Evolutionary conservation across 805 yeast genomes (phyloP), one percentile per base, ranked within the genome.

Genomic region (Sugiyamaella chiloensis): DNA sequence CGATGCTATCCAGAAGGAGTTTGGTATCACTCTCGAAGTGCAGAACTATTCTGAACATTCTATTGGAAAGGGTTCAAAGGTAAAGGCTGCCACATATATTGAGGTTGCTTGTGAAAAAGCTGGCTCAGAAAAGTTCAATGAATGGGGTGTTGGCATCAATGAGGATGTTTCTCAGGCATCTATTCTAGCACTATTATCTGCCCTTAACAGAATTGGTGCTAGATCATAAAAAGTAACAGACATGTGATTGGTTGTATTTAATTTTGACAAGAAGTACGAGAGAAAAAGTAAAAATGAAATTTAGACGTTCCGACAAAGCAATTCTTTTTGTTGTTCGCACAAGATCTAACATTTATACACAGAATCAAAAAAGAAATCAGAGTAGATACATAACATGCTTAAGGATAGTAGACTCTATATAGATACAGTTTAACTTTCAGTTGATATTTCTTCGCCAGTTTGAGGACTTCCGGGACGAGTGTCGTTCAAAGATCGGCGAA

Each of bases 121-220:
- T 46, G 66, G 69, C 40, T 72, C 72, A 53, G 60, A 69, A 60
- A 42, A 60, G 47, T 57, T 67, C 41, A 51, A 60, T 53, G 68
- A 71, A 42, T 90, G 96, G 96, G 97, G 97, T 69, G 90, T 90
- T 50, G 97, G 96, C 61, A 80, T 88, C 52, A 83, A 87, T 63
- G 91, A 83, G 67, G 96, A 90, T 68, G 93, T 87, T 46, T 83
- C 95, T 21, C 84, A 83, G 61, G 93, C 96, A 41, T 82, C 95
- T 4, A 78, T 87, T 57, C 61, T 66, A 42, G 71, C 75, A n/a
- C 62, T 70, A n/a, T 57, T 70, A 12, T 64, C 72, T 29, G 70
- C 63, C 4, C 57, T 66, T 43, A 66, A 66, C 60, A 57, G 69
- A 40, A 53, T 64, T 16, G 53, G n/a, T n/a, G n/a, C n/a, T n/a